phyloP scores from a whole-genome alignment of 371 early-diverging fungal species.

The Sporodiniella umbellata region DNA sequence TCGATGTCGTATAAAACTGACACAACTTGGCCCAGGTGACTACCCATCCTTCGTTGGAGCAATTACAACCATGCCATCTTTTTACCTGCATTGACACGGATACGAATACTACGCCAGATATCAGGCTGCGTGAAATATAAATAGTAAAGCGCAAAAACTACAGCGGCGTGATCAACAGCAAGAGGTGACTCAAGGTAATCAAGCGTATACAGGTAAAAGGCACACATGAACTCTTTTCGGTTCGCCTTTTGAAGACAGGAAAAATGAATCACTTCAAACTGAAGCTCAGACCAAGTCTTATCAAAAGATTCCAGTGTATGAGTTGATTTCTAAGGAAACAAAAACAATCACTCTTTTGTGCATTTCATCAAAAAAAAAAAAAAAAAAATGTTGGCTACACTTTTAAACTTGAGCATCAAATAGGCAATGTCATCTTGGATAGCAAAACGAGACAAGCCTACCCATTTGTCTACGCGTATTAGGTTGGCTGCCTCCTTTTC shows the following conservation, averaged over 20 bases:
- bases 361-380: too few relatives aligned
- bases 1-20: constrained; percentile 16
- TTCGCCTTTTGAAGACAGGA: constrained; percentile 12
- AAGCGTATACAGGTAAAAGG: constrained; percentile 6
- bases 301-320: constrained; percentile 15
- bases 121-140: constrained; percentile 19
- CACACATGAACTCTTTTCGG: constrained; percentile 9
- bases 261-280: constrained; percentile 21
- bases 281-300: constrained; percentile 15
- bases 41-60: neutral
- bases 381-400: constrained; percentile 4
- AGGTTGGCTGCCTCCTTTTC: constrained; percentile 5
- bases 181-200: constrained; percentile 9
- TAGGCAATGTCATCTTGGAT: constrained; percentile 21
- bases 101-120: constrained; percentile 17
- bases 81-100: constrained; percentile 19
- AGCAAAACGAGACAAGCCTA: constrained; percentile 9
- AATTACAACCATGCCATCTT: neutral
- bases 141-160: constrained; percentile 17
- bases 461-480: constrained; percentile 7
- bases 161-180: neutral
- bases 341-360: neutral
- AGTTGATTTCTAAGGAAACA: constrained; percentile 7
- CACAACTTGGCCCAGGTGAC: constrained; percentile 6
- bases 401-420: constrained; percentile 13